Evolutionary conservation across 345 rosid genomes (phyloP).

Genomic region (Draba incana): DNA sequence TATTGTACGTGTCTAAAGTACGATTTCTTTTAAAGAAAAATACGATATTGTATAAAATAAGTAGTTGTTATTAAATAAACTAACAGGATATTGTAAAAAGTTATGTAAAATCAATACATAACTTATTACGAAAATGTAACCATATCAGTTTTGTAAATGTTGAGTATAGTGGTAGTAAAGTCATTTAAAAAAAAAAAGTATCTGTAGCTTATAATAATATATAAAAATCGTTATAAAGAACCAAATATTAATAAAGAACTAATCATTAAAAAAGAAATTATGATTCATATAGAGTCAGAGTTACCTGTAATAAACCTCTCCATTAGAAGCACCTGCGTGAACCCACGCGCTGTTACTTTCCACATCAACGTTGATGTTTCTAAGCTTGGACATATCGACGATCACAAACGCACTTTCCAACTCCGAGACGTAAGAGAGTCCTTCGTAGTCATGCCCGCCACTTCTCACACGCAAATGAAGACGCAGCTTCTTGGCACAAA

Average conservation of each 20-base stretch:
- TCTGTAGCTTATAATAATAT: slow-evolving; percentile 5
- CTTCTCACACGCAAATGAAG: slow-evolving; percentile 63
- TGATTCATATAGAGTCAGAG: background rate
- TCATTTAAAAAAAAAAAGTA: no score
- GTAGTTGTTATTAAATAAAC: no score
- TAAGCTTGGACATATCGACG: slow-evolving; percentile 60
- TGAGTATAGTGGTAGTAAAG: no score
- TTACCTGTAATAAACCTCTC: slow-evolving; percentile 54
- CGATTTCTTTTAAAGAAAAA: no score
- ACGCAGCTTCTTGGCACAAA: slow-evolving; percentile 56
- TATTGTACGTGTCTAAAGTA: no score
- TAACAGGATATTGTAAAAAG: no score
- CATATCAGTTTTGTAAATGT: no score
- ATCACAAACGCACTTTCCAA: slow-evolving; percentile 58
- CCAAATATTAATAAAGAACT: background rate
- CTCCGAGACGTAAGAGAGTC: slow-evolving; percentile 63
- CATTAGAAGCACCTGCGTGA: slow-evolving; percentile 72
- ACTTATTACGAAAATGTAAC: no score
- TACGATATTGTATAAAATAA: no score
- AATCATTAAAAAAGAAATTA: background rate
- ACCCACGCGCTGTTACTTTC: slow-evolving; percentile 64
- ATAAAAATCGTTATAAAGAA: background rate
- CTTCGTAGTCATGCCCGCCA: slow-evolving; percentile 83
- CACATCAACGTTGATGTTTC: slow-evolving; percentile 54
- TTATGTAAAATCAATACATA: no score